Conservation (phyloP, 2,329 filamentous ascomycete genomes). For the Aspergillus thermomutatus region DNA sequence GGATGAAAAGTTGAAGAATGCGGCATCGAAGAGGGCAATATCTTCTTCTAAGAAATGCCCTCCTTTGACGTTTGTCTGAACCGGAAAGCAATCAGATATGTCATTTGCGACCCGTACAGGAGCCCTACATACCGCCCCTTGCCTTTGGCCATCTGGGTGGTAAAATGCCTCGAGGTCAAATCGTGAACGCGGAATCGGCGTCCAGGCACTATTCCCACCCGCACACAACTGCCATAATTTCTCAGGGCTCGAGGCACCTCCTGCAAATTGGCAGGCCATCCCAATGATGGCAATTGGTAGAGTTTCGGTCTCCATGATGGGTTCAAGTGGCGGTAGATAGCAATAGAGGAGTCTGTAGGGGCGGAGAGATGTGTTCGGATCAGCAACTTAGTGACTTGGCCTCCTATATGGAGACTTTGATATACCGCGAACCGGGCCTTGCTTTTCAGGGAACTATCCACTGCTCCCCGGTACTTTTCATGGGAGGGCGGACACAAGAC, state of each 20-base stretch:
- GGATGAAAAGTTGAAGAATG: slow-evolving; percentile 24
- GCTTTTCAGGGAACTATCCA: no score
- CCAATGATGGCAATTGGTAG: slow-evolving; percentile 31
- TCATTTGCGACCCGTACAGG: no score
- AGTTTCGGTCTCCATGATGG: no score
- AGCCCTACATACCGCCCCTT: not conserved
- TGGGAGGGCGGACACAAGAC: no score
- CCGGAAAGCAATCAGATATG: not conserved
- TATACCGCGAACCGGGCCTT: no score
- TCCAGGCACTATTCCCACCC: slow-evolving; percentile 17
- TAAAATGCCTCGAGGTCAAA: slow-evolving; percentile 17
- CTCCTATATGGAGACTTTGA: no score
- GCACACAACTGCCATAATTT: slow-evolving; percentile 23
- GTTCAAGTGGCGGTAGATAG: no score
- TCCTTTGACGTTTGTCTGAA: slow-evolving; percentile 19
- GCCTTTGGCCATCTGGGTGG: slow-evolving; percentile 8
- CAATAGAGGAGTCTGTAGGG: no score
- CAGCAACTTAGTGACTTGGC: no score
- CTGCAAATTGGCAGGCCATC: slow-evolving; percentile 25
- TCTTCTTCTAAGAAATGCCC: slow-evolving; percentile 31
- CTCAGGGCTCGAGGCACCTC: slow-evolving; percentile 17
- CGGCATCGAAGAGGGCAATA: slow-evolving; percentile 24
- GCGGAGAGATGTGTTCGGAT: no score
- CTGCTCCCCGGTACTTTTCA: no score
- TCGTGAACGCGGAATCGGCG: slow-evolving; percentile 19